Percentiles rank a stretch among this genome's conserved stretches.
phyloP scores from a whole-genome alignment of 306 rosid species.

The Datisca glomerata region DNA sequence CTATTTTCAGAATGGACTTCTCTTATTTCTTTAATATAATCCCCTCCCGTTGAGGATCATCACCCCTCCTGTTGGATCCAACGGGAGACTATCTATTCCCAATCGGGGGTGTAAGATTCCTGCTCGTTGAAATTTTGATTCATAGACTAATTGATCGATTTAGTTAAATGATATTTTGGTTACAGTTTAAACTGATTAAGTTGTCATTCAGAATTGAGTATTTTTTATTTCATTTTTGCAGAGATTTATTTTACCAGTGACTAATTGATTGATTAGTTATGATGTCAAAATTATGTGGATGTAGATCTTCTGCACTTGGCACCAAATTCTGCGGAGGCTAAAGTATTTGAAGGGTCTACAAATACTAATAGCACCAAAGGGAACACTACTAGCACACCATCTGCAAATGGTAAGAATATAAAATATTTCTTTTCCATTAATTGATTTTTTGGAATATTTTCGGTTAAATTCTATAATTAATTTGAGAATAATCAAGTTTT shows the following conservation, averaged over 20 bases:
- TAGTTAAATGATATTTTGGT: background rate
- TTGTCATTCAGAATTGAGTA: background rate
- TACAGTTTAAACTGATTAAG: too few relatives aligned
- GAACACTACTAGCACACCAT: constrained; percentile 9
- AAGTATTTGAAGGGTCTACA: constrained; percentile 31
- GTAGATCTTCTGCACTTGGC: constrained; percentile 60
- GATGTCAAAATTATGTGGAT: too few relatives aligned
- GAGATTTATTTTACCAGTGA: background rate
- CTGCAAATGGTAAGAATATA: constrained; percentile 21
- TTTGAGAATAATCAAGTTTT: background rate
- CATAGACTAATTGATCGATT: background rate
- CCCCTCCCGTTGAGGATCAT: too few relatives aligned
- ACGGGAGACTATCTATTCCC: too few relatives aligned
- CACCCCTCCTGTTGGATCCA: too few relatives aligned
- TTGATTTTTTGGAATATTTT: background rate
- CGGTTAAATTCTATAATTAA: background rate
- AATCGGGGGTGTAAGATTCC: too few relatives aligned
- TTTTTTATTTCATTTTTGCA: background rate
- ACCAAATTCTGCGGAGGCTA: constrained; percentile 47
- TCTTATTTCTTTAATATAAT: too few relatives aligned
- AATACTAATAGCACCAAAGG: constrained; percentile 2
- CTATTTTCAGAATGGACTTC: too few relatives aligned
- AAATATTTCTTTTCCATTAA: background rate
- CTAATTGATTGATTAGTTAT: background rate
- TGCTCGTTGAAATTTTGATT: background rate